Percentiles rank a stretch among this genome's conserved stretches.
Evolutionary conservation across 1,284 basidiomycete genomes (phyloP).

Genomic region (Cutaneotrichosporon spelunceum): DNA sequence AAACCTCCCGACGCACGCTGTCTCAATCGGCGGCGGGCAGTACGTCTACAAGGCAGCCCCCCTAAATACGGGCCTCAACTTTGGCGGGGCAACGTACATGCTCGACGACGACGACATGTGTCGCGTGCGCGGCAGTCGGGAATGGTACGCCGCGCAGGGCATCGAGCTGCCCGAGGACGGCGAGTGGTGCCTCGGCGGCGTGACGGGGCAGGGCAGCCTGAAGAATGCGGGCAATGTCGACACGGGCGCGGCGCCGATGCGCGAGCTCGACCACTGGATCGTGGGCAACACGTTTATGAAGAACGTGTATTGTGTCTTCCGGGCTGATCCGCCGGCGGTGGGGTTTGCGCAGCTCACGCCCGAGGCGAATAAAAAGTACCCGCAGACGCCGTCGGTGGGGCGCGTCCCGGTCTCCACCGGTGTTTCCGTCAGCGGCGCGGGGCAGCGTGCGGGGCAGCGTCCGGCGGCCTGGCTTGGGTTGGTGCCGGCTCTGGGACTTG

Average conservation of each 20-base stretch:
- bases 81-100: slow-evolving; percentile 11
- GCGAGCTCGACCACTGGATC: slow-evolving; percentile 53
- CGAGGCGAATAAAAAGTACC: too few relatives aligned
- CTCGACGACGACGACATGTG: slow-evolving; percentile 10
- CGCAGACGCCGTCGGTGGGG: too few relatives aligned
- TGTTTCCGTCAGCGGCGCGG: too few relatives aligned
- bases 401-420: too few relatives aligned
- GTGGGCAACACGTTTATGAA: slow-evolving; percentile 58
- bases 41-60: background rate
- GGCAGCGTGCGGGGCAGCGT: too few relatives aligned
- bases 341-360: too few relatives aligned
- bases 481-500: too few relatives aligned
- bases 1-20: slow-evolving; percentile 17
- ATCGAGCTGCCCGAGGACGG: background rate
- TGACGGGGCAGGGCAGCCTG: background rate
- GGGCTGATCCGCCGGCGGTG: too few relatives aligned
- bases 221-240: background rate
- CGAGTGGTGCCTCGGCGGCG: background rate
- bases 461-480: too few relatives aligned
- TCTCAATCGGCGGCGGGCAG: background rate
- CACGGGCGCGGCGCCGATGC: background rate
- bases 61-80: background rate
- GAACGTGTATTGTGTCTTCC: slow-evolving; percentile 53
- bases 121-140: background rate
- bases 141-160: background rate